Percentiles rank a stretch among this genome's conserved stretches.
Conservation (phyloP, 2,329 filamentous ascomycete genomes). For the Plectosphaerella sp. region DNA sequence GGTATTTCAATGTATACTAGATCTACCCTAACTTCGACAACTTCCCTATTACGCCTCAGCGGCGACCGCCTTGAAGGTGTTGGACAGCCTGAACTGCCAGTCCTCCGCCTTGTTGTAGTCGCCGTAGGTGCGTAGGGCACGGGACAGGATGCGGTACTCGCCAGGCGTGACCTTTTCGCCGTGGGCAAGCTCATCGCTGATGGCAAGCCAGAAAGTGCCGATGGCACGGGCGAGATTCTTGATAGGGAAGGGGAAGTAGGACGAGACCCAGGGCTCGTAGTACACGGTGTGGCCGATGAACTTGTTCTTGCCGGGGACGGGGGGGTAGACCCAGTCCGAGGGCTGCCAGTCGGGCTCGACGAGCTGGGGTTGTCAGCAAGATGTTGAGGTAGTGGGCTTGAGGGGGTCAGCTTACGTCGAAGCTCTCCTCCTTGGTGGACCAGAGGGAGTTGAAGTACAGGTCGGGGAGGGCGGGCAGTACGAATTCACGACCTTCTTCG, state of each 20-base stretch:
- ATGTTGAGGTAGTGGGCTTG: not conserved
- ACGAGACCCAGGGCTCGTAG: not conserved
- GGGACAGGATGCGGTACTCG: conserved; percentile 23
- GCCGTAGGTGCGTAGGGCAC: conserved; percentile 46
- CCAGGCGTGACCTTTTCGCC: conserved; percentile 8
- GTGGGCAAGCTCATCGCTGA: conserved; percentile 2
- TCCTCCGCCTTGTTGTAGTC: conserved; percentile 34
- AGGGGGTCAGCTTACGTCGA: not conserved
- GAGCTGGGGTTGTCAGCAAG: not conserved
- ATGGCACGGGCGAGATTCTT: not conserved
- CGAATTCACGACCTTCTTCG: not conserved
- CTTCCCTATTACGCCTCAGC: not conserved
- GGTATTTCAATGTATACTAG: conserved; percentile 15
- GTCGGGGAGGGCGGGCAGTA: not conserved
- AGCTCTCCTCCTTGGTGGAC: conserved; percentile 39
- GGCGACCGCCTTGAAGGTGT: conserved; percentile 23
- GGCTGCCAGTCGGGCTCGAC: conserved; percentile 3
- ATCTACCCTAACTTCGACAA: not conserved
- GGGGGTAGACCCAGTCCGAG: conserved; percentile 40
- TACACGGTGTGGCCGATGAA: conserved; percentile 17
- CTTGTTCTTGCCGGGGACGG: conserved; percentile 40
- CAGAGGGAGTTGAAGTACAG: conserved; percentile 11
- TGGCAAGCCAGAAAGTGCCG: not conserved
- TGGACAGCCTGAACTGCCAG: conserved; percentile 40
- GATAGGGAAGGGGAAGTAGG: not conserved